Evolutionary conservation across 257 asterid genomes (phyloP).

Genomic region (Echium plantagineum): DNA sequence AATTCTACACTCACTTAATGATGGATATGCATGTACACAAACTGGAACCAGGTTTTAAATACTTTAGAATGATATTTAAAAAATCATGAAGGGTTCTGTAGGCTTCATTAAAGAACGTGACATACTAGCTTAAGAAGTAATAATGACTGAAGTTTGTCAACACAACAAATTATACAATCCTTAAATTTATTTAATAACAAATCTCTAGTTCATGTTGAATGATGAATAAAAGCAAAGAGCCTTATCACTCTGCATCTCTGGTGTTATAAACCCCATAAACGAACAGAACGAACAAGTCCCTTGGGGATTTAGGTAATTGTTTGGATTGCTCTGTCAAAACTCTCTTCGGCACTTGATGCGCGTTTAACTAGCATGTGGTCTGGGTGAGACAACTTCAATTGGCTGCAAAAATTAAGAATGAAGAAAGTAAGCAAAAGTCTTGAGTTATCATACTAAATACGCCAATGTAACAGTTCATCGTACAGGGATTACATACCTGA

Average conservation of each 20-base stretch:
- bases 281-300: background rate
- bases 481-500: slow-evolving; percentile 36
- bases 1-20: no score
- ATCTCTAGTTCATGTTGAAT: background rate
- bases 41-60: no score
- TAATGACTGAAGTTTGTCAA: background rate
- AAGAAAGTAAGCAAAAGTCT: background rate
- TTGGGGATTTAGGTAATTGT: slow-evolving; percentile 47
- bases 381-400: slow-evolving; percentile 73
- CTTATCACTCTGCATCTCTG: background rate
- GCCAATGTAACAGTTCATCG: background rate
- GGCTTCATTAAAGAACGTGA: background rate
- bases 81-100: background rate
- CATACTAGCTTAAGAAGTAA: background rate
- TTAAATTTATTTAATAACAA: background rate
- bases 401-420: slow-evolving; percentile 38
- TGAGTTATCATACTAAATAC: background rate
- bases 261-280: background rate
- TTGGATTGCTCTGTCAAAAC: slow-evolving; percentile 72
- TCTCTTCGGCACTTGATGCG: slow-evolving; percentile 54
- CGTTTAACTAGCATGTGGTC: slow-evolving; percentile 67
- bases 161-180: background rate
- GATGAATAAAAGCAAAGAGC: background rate
- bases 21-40: no score
- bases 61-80: no score